Percentiles rank a stretch among this genome's conserved stretches.
Conservation (phyloP, 495 filamentous ascomycete genomes). For the Aspergillus haitiensis region DNA sequence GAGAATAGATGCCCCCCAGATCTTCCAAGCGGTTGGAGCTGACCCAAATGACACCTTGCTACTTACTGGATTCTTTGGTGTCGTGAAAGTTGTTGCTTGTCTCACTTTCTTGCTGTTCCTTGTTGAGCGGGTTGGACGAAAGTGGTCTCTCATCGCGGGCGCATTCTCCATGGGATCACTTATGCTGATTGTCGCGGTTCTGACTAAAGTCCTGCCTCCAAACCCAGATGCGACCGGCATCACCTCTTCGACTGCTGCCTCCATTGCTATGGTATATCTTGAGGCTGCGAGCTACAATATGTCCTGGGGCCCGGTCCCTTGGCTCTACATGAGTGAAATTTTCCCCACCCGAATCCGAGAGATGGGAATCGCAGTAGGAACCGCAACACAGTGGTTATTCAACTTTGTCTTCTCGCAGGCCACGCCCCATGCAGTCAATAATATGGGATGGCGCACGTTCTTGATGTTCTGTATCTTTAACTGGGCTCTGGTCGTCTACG, state of each 20-base stretch:
- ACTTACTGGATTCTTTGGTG: slow-evolving; percentile 52
- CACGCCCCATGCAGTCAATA: slow-evolving; percentile 45
- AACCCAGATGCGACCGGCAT: slow-evolving; percentile 29
- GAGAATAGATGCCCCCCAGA: slow-evolving; percentile 39
- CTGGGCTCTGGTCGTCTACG: slow-evolving; percentile 35
- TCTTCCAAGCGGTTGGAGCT: slow-evolving; percentile 49
- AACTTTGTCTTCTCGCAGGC: slow-evolving; percentile 53
- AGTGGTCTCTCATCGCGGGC: slow-evolving; percentile 52
- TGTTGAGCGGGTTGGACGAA: slow-evolving; percentile 57
- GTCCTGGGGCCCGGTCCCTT: slow-evolving; percentile 54
- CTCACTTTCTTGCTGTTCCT: slow-evolving; percentile 50
- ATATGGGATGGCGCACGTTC: slow-evolving; percentile 48
- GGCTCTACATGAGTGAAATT: slow-evolving; percentile 52
- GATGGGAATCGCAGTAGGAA: slow-evolving; percentile 42
- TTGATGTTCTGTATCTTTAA: slow-evolving; percentile 37
- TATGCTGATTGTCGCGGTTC: slow-evolving; percentile 51
- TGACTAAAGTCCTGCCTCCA: slow-evolving; percentile 42
- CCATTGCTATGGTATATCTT: slow-evolving; percentile 51
- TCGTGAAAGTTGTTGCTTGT: slow-evolving; percentile 49
- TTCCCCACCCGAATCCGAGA: slow-evolving; percentile 52
- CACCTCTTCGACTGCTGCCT: slow-evolving; percentile 43
- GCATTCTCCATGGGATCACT: slow-evolving; percentile 48
- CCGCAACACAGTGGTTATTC: slow-evolving; percentile 52
- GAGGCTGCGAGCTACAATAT: slow-evolving; percentile 48
- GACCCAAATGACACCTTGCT: slow-evolving; percentile 41